Evolutionary conservation across 2,329 filamentous ascomycete species (phyloP).

Genomic region (Fusarium sp.): DNA sequence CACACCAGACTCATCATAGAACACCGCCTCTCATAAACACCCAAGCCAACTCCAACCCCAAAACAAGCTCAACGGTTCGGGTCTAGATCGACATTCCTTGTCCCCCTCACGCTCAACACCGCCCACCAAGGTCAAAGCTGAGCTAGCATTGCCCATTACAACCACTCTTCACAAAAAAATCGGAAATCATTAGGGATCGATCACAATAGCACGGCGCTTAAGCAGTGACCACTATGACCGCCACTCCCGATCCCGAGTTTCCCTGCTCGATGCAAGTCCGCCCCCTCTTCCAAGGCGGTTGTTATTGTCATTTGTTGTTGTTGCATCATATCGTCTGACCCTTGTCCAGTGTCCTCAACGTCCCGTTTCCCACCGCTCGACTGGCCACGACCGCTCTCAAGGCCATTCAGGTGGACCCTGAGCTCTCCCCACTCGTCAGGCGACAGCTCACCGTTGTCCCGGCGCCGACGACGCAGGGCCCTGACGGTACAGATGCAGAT

Average conservation of each 20-base stretch:
- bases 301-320: slow-evolving; percentile 21
- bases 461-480: slow-evolving; percentile 39
- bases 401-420: slow-evolving; percentile 84
- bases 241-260: slow-evolving; percentile 59
- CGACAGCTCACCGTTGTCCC: slow-evolving; percentile 70
- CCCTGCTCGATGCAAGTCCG: slow-evolving; percentile 70
- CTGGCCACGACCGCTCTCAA: slow-evolving; percentile 79
- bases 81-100: slow-evolving; percentile 31
- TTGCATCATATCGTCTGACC: slow-evolving; percentile 28
- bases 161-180: slow-evolving; percentile 14
- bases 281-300: slow-evolving; percentile 23
- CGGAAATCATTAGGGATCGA: slow-evolving; percentile 25
- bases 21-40: slow-evolving; percentile 3
- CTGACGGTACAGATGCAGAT: slow-evolving; percentile 33
- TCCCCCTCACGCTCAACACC: slow-evolving; percentile 2
- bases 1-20: slow-evolving; percentile 1
- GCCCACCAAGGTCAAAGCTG: slow-evolving; percentile 5
- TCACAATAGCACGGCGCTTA: slow-evolving; percentile 18
- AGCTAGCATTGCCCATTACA: slow-evolving; percentile 3
- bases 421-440: slow-evolving; percentile 84
- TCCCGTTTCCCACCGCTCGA: slow-evolving; percentile 83
- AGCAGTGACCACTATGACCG: slow-evolving; percentile 50
- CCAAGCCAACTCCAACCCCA: slow-evolving; percentile 1
- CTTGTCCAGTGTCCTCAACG: slow-evolving; percentile 69
- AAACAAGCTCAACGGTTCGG: slow-evolving; percentile 6